phyloP scores from a whole-genome alignment of 2,329 filamentous ascomycete species.

The Calonectria fujianensis region DNA sequence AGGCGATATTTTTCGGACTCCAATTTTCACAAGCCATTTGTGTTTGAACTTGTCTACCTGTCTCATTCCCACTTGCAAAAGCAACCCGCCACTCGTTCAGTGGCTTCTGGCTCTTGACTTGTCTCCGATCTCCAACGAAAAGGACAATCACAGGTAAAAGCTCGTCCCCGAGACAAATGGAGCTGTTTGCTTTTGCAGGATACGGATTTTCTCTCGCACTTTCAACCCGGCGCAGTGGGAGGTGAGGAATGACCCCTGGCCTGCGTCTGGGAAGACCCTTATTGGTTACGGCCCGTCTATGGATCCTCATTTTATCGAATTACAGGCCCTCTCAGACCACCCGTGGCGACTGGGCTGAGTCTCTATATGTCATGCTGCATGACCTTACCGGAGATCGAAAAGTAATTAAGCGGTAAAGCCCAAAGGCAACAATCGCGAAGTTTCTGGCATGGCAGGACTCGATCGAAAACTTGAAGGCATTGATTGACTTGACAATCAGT shows the following conservation, averaged over 20 bases:
- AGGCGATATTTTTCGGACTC: constrained; percentile 13
- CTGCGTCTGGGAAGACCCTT: neutral
- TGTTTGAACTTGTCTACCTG: constrained; percentile 3
- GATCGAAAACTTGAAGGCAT: neutral
- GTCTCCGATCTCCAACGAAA: constrained; percentile 14
- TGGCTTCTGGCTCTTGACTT: neutral
- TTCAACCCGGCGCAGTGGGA: constrained; percentile 13
- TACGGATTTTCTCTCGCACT: neutral
- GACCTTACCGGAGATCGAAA: neutral
- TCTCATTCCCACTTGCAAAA: neutral
- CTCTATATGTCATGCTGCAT: constrained; percentile 15
- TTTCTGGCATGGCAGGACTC: neutral
- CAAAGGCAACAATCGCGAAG: neutral
- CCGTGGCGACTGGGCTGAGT: neutral
- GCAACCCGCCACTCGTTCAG: neutral
- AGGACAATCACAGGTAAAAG: neutral
- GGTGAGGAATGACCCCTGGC: constrained; percentile 19
- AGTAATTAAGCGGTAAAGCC: constrained; percentile 6
- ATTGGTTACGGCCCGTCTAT: constrained; percentile 6
- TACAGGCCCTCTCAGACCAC: neutral
- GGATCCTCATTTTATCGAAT: constrained; percentile 3
- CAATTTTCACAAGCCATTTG: neutral
- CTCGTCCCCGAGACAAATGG: neutral
- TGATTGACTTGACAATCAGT: neutral
- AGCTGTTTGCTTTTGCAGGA: neutral